Percentiles rank a stretch among this genome's conserved stretches.
Conservation (phyloP, 78 protist genomes). For the Trichosphaerium sp. region DNA sequence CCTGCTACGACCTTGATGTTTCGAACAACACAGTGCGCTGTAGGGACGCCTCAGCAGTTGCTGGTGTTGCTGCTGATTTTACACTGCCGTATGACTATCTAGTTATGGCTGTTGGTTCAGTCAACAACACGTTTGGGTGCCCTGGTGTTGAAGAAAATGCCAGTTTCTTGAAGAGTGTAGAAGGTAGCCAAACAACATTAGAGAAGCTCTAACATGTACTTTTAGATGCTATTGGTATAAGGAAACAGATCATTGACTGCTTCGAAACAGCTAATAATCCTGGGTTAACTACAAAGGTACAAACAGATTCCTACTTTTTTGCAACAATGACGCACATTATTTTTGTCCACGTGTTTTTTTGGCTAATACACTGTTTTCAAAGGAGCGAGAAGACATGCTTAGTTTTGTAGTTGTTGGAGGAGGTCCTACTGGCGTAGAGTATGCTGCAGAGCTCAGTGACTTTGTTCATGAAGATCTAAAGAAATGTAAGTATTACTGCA, state of each 20-base stretch:
- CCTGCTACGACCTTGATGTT: not conserved
- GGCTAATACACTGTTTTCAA: no score
- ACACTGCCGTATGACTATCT: conserved; percentile 47
- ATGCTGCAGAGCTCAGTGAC: conserved; percentile 60
- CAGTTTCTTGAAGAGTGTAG: conserved; percentile 42
- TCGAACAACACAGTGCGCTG: not conserved
- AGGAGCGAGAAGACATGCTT: no score
- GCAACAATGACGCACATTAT: no score
- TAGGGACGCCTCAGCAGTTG: not conserved
- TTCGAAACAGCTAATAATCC: conserved; percentile 63
- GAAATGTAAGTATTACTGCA: not conserved
- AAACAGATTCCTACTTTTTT: no score
- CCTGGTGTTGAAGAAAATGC: conserved; percentile 62
- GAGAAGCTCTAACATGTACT: not conserved
- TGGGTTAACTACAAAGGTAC: conserved; percentile 16
- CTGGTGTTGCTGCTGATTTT: not conserved
- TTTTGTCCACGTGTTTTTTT: no score
- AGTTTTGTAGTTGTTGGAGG: conserved; percentile 84
- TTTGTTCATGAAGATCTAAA: conserved; percentile 26
- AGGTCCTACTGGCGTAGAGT: conserved; percentile 77
- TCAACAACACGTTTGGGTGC: conserved; percentile 52
- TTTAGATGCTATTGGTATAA: conserved; percentile 35
- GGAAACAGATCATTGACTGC: conserved; percentile 37
- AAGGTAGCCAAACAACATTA: not conserved
- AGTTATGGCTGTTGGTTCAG: conserved; percentile 62